phyloP scores from a whole-genome alignment of 345 rosid genomes.

The Linum trigynum region DNA sequence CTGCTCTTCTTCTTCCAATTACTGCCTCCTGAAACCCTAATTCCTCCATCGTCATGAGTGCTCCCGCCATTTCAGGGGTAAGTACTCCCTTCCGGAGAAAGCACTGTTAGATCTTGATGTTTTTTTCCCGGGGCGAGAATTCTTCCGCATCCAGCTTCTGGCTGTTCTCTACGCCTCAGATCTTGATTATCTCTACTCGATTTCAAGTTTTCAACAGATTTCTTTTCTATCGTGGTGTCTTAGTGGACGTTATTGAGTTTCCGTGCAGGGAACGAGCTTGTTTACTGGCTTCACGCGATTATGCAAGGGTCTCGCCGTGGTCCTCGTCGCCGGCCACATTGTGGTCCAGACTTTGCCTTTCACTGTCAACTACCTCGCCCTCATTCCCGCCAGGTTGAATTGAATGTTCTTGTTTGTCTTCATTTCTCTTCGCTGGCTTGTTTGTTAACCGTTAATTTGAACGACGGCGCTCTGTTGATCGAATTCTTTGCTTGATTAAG shows the following conservation, averaged over 20 bases:
- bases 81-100: too few relatives aligned
- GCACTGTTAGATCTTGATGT: too few relatives aligned
- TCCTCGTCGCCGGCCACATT: slow-evolving; percentile 66
- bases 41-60: too few relatives aligned
- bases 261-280: slow-evolving; percentile 44
- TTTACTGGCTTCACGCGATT: slow-evolving; percentile 74
- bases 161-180: background rate
- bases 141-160: too few relatives aligned
- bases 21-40: too few relatives aligned
- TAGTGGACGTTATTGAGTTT: too few relatives aligned
- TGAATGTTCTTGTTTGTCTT: slow-evolving; percentile 8
- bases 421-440: background rate
- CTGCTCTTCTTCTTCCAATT: too few relatives aligned
- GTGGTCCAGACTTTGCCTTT: slow-evolving; percentile 74
- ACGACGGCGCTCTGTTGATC: background rate
- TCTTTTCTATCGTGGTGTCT: too few relatives aligned
- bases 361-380: slow-evolving; percentile 59
- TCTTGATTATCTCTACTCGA: background rate
- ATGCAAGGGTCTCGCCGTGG: slow-evolving; percentile 79
- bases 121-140: too few relatives aligned
- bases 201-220: too few relatives aligned
- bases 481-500: background rate
- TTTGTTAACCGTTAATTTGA: too few relatives aligned
- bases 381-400: slow-evolving; percentile 71
- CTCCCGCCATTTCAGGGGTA: too few relatives aligned